Percentiles rank a stretch among this genome's conserved stretches.
Evolutionary conservation across 768 basidiomycete genomes (phyloP).

Genomic region (Hydnomerulius pinastri): DNA sequence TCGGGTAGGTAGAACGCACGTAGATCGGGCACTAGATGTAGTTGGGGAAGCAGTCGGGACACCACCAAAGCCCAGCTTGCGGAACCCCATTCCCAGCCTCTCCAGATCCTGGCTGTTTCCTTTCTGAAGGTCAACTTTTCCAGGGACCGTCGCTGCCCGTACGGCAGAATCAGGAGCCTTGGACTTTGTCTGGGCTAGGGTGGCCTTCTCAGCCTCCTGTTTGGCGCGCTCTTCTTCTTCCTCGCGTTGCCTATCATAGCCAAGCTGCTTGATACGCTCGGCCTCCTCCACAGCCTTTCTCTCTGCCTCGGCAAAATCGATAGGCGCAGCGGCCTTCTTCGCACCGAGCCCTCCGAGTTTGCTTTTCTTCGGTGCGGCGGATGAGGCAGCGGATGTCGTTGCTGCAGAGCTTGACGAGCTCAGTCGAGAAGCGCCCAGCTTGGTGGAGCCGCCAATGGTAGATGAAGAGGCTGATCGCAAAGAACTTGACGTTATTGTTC

Average conservation of each 20-base stretch:
- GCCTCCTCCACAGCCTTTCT: slow-evolving; percentile 89
- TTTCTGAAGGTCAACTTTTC: slow-evolving; percentile 36
- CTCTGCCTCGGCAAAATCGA: slow-evolving; percentile 96
- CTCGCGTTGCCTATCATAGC: slow-evolving; percentile 85
- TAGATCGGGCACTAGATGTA: slow-evolving; percentile 46
- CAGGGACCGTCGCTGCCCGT: slow-evolving; percentile 23
- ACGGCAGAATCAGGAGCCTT: slow-evolving; percentile 29
- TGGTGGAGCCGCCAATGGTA: slow-evolving; percentile 31
- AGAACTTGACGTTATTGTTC: slow-evolving; percentile 68
- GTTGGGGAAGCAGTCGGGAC: slow-evolving; percentile 64
- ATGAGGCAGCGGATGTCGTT: slow-evolving; percentile 29
- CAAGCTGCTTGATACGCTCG: slow-evolving; percentile 87
- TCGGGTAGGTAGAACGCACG: slow-evolving; percentile 23
- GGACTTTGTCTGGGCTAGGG: slow-evolving; percentile 28
- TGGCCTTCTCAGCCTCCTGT: slow-evolving; percentile 57
- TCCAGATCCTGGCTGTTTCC: slow-evolving; percentile 53
- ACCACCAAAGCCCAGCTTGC: slow-evolving; percentile 83
- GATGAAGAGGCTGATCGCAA: slow-evolving; percentile 48
- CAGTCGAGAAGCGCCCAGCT: slow-evolving; percentile 44
- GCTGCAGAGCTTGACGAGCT: slow-evolving; percentile 40
- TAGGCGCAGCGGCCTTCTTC: slow-evolving; percentile 74
- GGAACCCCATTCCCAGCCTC: slow-evolving; percentile 68
- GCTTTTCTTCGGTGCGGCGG: slow-evolving; percentile 54
- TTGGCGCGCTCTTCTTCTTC: slow-evolving; percentile 78
- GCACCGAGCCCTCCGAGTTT: slow-evolving; percentile 84